phyloP scores from a whole-genome alignment of 768 basidiomycete genomes.

The Boletus reticuloceps region DNA sequence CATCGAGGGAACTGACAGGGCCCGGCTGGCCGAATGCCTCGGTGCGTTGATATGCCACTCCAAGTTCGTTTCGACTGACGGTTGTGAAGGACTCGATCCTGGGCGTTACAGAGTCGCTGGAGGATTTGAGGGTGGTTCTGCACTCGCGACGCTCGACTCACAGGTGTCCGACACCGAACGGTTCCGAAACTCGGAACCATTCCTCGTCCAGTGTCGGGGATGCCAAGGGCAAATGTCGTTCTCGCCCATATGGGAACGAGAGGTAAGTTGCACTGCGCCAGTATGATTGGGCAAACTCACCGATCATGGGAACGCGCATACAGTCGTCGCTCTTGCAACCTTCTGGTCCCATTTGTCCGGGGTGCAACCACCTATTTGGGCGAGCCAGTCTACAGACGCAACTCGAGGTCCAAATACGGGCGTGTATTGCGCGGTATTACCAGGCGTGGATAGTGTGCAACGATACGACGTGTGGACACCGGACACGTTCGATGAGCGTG shows the following conservation, averaged over 20 bases:
- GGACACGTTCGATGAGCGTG: slow-evolving; percentile 93
- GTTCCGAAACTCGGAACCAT: slow-evolving; percentile 72
- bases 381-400: slow-evolving; percentile 73
- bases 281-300: background rate
- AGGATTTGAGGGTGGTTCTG: slow-evolving; percentile 50
- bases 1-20: slow-evolving; percentile 92
- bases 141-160: slow-evolving; percentile 81
- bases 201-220: slow-evolving; percentile 71
- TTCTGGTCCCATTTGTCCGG: slow-evolving; percentile 67
- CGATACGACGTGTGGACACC: slow-evolving; percentile 76
- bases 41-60: slow-evolving; percentile 46
- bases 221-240: slow-evolving; percentile 66
- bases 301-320: background rate
- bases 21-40: slow-evolving; percentile 91
- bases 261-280: slow-evolving; percentile 38
- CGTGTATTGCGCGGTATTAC: slow-evolving; percentile 78
- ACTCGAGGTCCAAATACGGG: slow-evolving; percentile 82
- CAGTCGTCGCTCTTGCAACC: slow-evolving; percentile 67
- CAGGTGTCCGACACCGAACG: slow-evolving; percentile 86
- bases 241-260: slow-evolving; percentile 54
- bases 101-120: slow-evolving; percentile 46
- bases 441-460: slow-evolving; percentile 87
- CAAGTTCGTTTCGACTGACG: background rate
- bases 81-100: slow-evolving; percentile 54
- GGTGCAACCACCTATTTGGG: slow-evolving; percentile 55